phyloP scores from a whole-genome alignment of 371 early-diverging fungal genomes.

The Fennellomyces sp. region DNA sequence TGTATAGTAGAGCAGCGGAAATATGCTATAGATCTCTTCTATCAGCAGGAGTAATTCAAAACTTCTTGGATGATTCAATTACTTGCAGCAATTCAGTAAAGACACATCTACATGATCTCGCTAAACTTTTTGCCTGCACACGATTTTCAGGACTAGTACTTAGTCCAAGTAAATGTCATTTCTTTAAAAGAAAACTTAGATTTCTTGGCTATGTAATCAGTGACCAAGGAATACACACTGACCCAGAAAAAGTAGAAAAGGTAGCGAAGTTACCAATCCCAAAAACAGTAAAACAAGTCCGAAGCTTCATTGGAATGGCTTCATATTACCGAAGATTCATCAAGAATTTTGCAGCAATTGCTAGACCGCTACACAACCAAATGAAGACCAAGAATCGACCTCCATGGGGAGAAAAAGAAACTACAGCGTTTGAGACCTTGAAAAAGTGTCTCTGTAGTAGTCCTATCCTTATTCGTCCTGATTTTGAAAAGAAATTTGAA shows the following conservation, averaged over 20 bases:
- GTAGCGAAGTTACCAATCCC: not conserved
- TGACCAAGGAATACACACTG: not conserved
- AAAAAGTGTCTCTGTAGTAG: not conserved
- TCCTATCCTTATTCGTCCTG: conserved; percentile 10
- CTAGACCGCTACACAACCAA: not conserved
- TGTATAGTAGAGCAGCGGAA: too few species aligned
- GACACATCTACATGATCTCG: too few species aligned
- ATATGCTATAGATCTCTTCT: too few species aligned
- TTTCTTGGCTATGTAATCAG: not conserved
- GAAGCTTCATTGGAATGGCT: not conserved
- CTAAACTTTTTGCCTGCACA: too few species aligned
- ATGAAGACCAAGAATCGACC: not conserved
- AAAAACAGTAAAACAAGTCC: not conserved
- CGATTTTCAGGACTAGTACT: too few species aligned
- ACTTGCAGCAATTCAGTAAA: too few species aligned
- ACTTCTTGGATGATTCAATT: too few species aligned
- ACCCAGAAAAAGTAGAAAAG: not conserved
- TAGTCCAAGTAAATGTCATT: not conserved
- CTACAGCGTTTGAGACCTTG: not conserved
- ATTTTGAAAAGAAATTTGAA: conserved; percentile 17
- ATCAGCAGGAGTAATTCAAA: too few species aligned
- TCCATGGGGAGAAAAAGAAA: not conserved
- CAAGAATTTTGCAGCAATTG: not conserved
- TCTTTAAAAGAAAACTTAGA: not conserved
- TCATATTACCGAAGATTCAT: not conserved